Base-by-base conservation (phyloP, 345 rosid genomes). In the Ceriops tagal region DNA sequence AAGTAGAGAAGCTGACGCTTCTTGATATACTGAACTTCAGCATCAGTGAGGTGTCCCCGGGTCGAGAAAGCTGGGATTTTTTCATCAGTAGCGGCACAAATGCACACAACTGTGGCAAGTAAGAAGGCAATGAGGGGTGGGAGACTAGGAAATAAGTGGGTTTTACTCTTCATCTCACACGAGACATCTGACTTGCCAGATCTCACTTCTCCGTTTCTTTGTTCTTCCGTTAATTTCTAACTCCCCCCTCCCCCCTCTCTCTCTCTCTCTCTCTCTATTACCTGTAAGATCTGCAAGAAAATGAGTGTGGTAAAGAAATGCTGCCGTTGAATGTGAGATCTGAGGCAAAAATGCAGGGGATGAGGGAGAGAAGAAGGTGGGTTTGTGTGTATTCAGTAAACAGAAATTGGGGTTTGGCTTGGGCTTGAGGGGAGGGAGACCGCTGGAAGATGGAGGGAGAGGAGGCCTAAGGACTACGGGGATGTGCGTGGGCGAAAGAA, bases 1-100 rank as follows among this genome's bases (percentile, higher is more conserved):
- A 89, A 89, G 81, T 86, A 93, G 53, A 91, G 97, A 27, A 91
- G 96, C 83, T 93, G 98, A 7, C 97, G 92, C 56, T 83, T 87
- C 75, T 71, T 82, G 82, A 93, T 86, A 80, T 76, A 85, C 35
- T 62, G 61, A 58, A 87, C 91, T 61, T 93, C 89, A 6, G 80
- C 83, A 35, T 81, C 85, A 1, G 85, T 78, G 79, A 93, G 89
- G 28, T 70, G 70, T 27, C 85, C 96, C 75, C 79, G 83, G 79
- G 69, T 70, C 20, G 85, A 64, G 67, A 83, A 8, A 6, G 20
- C 26, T 1, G 82, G 52, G 46, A 71, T 61, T 65, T 67, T 70
- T 24, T 72, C 52, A 62, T 84, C 75, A 72, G 1, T 63, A 67
- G 68, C 81, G 70, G 60, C 67, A 51, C 64, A 37, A 26, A 75